phyloP scores from a whole-genome alignment of 805 yeast genomes.

The Kazachstania psychrophila region DNA sequence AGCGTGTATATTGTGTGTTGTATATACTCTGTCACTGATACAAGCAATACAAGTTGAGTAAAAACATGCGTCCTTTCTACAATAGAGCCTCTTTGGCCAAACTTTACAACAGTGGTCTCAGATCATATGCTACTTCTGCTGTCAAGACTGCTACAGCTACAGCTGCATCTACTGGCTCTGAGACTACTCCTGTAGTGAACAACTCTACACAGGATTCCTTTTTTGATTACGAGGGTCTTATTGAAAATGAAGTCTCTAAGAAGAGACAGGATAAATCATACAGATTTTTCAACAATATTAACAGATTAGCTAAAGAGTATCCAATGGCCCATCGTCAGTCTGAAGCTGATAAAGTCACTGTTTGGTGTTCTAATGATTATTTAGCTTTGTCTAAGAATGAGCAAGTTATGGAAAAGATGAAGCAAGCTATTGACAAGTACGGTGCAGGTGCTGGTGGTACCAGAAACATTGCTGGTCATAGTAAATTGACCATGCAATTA shows the following conservation, averaged over 20 bases:
- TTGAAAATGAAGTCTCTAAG: conserved; percentile 54
- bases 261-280: conserved; percentile 87
- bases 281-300: conserved; percentile 93
- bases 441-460: conserved; percentile 99
- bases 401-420: conserved; percentile 67
- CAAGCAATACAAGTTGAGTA: too few species aligned
- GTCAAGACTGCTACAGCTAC: conserved; percentile 24
- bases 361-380: conserved; percentile 98
- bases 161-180: conserved; percentile 29
- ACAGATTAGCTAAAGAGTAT: conserved; percentile 87
- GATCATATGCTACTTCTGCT: conserved; percentile 21
- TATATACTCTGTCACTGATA: too few species aligned
- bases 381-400: conserved; percentile 87
- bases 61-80: conserved; percentile 1
- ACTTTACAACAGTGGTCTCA: too few species aligned
- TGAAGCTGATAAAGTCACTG: conserved; percentile 81
- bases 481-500: conserved; percentile 74
- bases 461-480: conserved; percentile 97
- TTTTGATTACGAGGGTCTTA: conserved; percentile 66
- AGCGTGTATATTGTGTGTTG: too few species aligned
- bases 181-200: conserved; percentile 25
- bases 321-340: conserved; percentile 81
- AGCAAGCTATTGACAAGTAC: conserved; percentile 68
- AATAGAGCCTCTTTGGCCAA: too few species aligned
- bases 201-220: conserved; percentile 39